Conservation (phyloP, 345 rosid species). For the Hibiscus trionum region DNA sequence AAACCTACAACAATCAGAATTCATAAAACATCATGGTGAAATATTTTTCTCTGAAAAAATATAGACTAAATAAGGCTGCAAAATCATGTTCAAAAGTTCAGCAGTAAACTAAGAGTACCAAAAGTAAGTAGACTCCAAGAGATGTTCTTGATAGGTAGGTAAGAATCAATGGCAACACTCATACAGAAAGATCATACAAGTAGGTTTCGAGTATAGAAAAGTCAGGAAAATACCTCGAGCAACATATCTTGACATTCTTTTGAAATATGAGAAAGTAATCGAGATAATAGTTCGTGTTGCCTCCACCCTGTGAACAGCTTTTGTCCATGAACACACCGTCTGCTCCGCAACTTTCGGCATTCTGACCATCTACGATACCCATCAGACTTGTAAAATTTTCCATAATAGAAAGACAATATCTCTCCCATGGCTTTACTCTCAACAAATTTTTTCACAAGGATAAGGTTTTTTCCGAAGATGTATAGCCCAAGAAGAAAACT, state of each 20-base stretch:
- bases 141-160: background rate
- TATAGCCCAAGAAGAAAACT: slow-evolving; percentile 66
- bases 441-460: slow-evolving; percentile 47
- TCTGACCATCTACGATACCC: slow-evolving; percentile 57
- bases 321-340: slow-evolving; percentile 41
- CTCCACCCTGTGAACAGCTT: slow-evolving; percentile 63
- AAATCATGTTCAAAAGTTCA: background rate
- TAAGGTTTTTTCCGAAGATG: slow-evolving; percentile 62
- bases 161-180: background rate
- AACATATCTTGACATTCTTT: slow-evolving; percentile 36
- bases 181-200: background rate
- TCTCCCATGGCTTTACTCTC: slow-evolving; percentile 53
- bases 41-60: background rate
- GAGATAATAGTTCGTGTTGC: slow-evolving; percentile 58
- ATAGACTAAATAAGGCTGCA: background rate
- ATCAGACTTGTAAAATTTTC: slow-evolving; percentile 34
- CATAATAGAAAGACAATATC: slow-evolving; percentile 52
- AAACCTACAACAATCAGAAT: slow-evolving; percentile 29
- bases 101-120: background rate
- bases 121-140: background rate
- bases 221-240: slow-evolving; percentile 41
- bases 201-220: background rate
- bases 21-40: background rate
- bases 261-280: slow-evolving; percentile 38
- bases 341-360: slow-evolving; percentile 44